A percentile compares a stretch with the other conserved stretches of the same genome.
phyloP scores from a whole-genome alignment of 2,329 filamentous ascomycete genomes.

The Cytospora chrysosperma region DNA sequence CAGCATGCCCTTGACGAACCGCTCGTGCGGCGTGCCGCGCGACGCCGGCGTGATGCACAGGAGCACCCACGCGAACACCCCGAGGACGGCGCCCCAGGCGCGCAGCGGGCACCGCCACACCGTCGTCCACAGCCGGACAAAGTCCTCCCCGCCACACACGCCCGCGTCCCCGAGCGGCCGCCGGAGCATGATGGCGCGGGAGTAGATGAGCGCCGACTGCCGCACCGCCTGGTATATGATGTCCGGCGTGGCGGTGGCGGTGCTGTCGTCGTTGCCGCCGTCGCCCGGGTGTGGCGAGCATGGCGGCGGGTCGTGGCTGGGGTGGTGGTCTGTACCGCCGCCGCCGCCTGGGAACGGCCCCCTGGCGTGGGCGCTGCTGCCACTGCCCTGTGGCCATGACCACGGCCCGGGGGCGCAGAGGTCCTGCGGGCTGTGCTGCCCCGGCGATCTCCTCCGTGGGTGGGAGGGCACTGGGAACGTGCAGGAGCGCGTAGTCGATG shows the following conservation, averaged over 20 bases:
- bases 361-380: neutral
- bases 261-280: neutral
- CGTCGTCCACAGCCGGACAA: conserved; percentile 45
- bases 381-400: neutral
- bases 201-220: conserved; percentile 47
- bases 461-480: neutral
- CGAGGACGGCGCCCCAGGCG: conserved; percentile 46
- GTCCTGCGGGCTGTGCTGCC: conserved; percentile 3
- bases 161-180: conserved; percentile 39
- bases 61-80: conserved; percentile 50
- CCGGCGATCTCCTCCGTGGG: neutral
- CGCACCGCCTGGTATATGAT: conserved; percentile 48
- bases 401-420: neutral
- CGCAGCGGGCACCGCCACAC: conserved; percentile 48
- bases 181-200: conserved; percentile 43
- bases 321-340: neutral
- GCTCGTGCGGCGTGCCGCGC: conserved; percentile 39
- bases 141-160: conserved; percentile 40
- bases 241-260: conserved; percentile 34
- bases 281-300: neutral
- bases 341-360: neutral
- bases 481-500: neutral
- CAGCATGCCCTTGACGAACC: conserved; percentile 47
- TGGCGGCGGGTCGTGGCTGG: neutral
- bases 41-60: conserved; percentile 42